A percentile compares a stretch with the other conserved stretches of the same genome.
Evolutionary conservation across 2,329 filamentous ascomycete species (phyloP).

Genomic region (Nemania bipapillata): DNA sequence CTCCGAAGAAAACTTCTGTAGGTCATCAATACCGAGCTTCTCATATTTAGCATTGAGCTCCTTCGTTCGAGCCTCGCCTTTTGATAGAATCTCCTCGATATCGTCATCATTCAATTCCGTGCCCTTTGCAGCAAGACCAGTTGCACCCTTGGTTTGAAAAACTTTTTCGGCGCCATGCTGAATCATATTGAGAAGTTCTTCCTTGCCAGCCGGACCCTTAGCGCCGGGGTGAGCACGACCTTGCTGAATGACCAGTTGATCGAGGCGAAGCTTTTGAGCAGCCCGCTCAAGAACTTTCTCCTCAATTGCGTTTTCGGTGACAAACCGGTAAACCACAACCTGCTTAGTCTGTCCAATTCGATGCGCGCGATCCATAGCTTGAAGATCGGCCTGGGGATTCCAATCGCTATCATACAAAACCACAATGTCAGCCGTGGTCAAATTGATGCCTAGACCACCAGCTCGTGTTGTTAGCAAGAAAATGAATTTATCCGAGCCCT

Average conservation of each 20-base stretch:
- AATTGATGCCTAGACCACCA: slow-evolving; percentile 94
- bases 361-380: slow-evolving; percentile 98
- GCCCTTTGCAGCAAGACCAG: slow-evolving; percentile 69
- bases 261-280: slow-evolving; percentile 93
- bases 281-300: slow-evolving; percentile 97
- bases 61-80: slow-evolving; percentile 88
- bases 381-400: slow-evolving; percentile 97
- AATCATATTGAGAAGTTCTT: slow-evolving; percentile 96
- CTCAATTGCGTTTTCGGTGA: slow-evolving; percentile 97
- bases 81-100: slow-evolving; percentile 86
- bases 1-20: slow-evolving; percentile 97
- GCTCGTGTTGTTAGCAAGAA: slow-evolving; percentile 95
- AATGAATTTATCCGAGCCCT: slow-evolving; percentile 93
- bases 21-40: slow-evolving; percentile 93
- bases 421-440: slow-evolving; percentile 94
- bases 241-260: slow-evolving; percentile 98
- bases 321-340: slow-evolving; percentile 93
- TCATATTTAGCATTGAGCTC: slow-evolving; percentile 94
- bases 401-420: slow-evolving; percentile 97
- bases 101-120: slow-evolving; percentile 82
- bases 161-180: slow-evolving; percentile 97
- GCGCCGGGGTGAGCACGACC: slow-evolving; percentile 89
- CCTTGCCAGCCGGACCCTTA: slow-evolving; percentile 93
- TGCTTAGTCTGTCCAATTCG: slow-evolving; percentile 99
- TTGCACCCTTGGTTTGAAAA: slow-evolving; percentile 78